Base-by-base conservation (phyloP, 441 rosid genomes). In the Erysimum cheiri region DNA sequence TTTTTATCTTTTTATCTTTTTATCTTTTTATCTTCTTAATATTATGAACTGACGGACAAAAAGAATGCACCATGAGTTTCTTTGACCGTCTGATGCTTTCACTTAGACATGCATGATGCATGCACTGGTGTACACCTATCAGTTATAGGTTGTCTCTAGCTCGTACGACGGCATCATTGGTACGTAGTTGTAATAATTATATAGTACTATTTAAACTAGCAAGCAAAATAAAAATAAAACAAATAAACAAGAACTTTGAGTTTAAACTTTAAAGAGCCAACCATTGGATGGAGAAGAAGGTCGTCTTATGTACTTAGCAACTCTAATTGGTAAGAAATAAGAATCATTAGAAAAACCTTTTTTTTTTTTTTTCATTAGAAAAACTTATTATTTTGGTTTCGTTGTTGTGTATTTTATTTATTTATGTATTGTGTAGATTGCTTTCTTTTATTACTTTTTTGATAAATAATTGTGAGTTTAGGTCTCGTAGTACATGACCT, bases 41-140 rank as follows among this genome's bases (percentile, higher is more conserved):
- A 70, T 60, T 40, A 70, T 60, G 49, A 60, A 59, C 60, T 28
- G 67, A 69, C 7, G 67, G 67, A 59, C 67, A 59, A 48, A 22
- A 24, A 28, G 10, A 15, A 49, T 39, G 4, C 59, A 37, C 35
- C 41, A 28, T 49, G 66, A 69, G 60, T 69, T 59, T 37, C 59
- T 70, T 60, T 59, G 67, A 60, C 74, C 41, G 59, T 70, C 40
- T 26, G 56, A 22, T 56, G 64, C 22, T 52, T 53, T 37, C 60
- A 39, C 61, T 40, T 67, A 33, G 53, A 67, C n/a, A n/a, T n/a
- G n/a, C n/a, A n/a, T n/a, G n/a, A n/a, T n/a, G n/a, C 29, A 29
- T 41, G 71, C 56, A 12, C 44, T 22, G 24, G 2, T 22, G 24
- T 0, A 22, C 24, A 31, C 1, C 6, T 12, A n/a, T 54, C 71